phyloP scores from a whole-genome alignment of 225 moss, liverwort and hornwort genomes.

The Antitrichia curtipendula region DNA sequence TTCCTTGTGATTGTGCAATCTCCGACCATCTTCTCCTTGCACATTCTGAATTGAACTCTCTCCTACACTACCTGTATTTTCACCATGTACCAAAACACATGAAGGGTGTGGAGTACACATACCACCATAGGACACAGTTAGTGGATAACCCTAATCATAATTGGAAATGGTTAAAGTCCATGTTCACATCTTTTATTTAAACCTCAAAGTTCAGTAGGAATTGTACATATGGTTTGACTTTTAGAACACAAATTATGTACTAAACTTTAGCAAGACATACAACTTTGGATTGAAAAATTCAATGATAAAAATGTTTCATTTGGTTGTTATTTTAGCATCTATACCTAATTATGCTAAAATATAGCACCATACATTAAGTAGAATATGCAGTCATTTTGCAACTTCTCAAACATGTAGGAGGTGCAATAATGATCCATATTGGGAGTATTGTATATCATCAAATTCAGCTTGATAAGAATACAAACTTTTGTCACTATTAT shows the following conservation, averaged over 20 bases:
- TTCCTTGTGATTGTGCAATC: no score
- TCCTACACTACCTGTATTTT: not conserved
- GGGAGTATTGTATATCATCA: not conserved
- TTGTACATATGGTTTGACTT: not conserved
- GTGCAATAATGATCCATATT: not conserved
- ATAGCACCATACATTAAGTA: accelerated
- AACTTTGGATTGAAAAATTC: not conserved
- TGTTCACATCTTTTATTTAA: not conserved
- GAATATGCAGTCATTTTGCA: not conserved
- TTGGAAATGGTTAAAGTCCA: not conserved
- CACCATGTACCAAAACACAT: not conserved
- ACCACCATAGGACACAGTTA: not conserved
- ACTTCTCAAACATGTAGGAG: not conserved
- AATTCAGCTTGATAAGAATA: accelerated
- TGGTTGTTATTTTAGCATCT: not conserved
- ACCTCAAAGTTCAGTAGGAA: not conserved
- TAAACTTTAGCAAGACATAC: not conserved
- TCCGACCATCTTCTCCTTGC: not conserved
- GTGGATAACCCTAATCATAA: not conserved
- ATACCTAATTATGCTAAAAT: not conserved
- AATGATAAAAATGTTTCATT: not conserved
- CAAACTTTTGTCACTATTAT: not conserved
- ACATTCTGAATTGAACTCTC: not conserved
- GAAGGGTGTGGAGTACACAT: no score
- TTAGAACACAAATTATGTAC: not conserved